Base-by-base conservation (phyloP, 768 basidiomycete genomes). In the Termitomyces sp. region DNA sequence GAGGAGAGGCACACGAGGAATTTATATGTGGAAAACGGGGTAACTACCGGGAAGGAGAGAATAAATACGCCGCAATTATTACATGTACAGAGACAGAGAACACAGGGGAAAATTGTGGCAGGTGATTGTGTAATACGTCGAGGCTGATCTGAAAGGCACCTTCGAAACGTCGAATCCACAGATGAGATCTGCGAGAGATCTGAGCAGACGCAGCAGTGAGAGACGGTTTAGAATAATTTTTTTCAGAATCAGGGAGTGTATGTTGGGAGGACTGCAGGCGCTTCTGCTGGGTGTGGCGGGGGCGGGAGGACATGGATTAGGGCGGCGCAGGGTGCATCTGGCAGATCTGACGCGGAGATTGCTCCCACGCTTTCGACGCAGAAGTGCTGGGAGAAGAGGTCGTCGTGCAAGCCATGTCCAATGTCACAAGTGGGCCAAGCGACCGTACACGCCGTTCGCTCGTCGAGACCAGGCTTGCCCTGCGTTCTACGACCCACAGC, bases 331-430 rank as follows among this genome's bases (percentile, higher is more conserved):
- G 57, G 49, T 51, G 16, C 20, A 57, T 33, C 26, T 38, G 59
- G 45, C 4, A 43, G 40, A 52, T 38, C 22, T 50, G 13, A n/a
- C 6, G 18, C 24, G 35, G 45, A 22, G 6, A 57, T 49, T 20
- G 28, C 53, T 72, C 72, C 70, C 72, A 71, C 74, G 72, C 66
- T 75, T 71, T 59, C 47, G 65, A 52, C 70, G 65, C 73, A 68
- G 44, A 66, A 72, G 64, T 49, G 38, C n/a, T 52, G 36, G 51
- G 24, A 52, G 51, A 52, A 52, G 24, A n/a, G 36, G 52, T 52
- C 18, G 52, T 52, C 38, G 52, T 28, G n/a, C 52, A 52, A 52
- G 38, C 26, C 51, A 52, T 52, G 52, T 52, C 52, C 26, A 40
- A 40, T 35, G 51, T 40, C 51, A 52, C 51, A 38, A 36, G 22